Conservation (phyloP, 2,329 filamentous ascomycete genomes). For the Cladosporium sp. region DNA sequence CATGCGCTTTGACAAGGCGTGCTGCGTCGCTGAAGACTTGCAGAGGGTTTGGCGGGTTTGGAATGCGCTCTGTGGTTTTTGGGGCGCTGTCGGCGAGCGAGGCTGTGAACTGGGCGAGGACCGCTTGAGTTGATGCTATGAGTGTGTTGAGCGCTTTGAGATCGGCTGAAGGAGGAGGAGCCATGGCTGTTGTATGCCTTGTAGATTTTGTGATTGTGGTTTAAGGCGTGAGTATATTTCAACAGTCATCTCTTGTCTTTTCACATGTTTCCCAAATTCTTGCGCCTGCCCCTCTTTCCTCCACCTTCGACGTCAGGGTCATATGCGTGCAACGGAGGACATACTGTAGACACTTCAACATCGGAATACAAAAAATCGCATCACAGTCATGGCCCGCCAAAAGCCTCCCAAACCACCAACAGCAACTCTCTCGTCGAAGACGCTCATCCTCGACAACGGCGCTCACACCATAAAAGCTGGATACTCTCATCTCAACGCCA, state of each 20-base stretch:
- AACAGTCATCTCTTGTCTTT: constrained; percentile 5
- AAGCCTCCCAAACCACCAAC: constrained; percentile 1
- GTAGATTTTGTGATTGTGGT: neutral
- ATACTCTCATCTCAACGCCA: constrained; percentile 44
- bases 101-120: constrained; percentile 30
- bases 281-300: constrained; percentile 2
- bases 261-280: constrained; percentile 13
- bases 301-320: neutral
- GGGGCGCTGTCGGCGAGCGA: constrained; percentile 23
- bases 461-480: constrained; percentile 89
- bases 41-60: constrained; percentile 51
- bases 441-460: constrained; percentile 90
- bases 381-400: constrained; percentile 5
- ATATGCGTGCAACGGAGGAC: neutral
- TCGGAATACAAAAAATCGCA: neutral
- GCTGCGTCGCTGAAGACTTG: constrained; percentile 68
- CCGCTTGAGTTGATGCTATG: constrained; percentile 26
- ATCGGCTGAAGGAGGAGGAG: constrained; percentile 21
- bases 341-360: neutral
- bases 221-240: neutral
- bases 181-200: constrained; percentile 18
- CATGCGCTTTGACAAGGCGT: constrained; percentile 71
- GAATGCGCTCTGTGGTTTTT: constrained; percentile 19
- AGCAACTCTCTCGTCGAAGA: constrained; percentile 34
- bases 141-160: constrained; percentile 26